These are phyloP conservation scores for Peterozyma xylosa DNA, from an alignment of 805 yeast species.

Conservation along the genomic window DNA sequence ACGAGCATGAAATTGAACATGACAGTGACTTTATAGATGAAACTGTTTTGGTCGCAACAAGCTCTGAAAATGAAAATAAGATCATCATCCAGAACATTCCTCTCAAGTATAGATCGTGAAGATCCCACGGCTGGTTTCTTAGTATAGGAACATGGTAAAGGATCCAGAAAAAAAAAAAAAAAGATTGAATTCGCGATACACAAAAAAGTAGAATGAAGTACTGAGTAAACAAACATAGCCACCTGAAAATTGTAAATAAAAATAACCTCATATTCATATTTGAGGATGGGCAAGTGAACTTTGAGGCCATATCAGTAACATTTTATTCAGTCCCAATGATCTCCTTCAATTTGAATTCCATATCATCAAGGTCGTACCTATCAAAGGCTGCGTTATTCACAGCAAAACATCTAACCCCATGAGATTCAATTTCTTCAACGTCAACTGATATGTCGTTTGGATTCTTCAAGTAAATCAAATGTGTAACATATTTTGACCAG, in stretches of 20 bases:
- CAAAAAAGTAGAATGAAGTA: not conserved
- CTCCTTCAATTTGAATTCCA: slow-evolving; percentile 21
- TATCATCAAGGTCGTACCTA: slow-evolving; percentile 34
- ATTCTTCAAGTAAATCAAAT: slow-evolving; percentile 46
- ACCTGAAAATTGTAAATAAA: too few relatives aligned
- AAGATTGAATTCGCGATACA: not conserved
- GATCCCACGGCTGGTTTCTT: too few relatives aligned
- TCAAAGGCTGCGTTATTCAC: slow-evolving; percentile 21
- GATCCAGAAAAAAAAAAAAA: not conserved
- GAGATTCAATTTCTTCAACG: slow-evolving; percentile 23
- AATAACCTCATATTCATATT: too few relatives aligned
- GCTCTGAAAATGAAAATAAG: slow-evolving; percentile 30
- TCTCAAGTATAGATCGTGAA: slow-evolving; percentile 16
- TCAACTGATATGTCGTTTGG: slow-evolving; percentile 45
- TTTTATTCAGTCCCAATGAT: slow-evolving; percentile 8
- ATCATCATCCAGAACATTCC: slow-evolving; percentile 30
- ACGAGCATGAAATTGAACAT: slow-evolving; percentile 77
- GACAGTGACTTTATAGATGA: slow-evolving; percentile 25
- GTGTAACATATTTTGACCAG: slow-evolving; percentile 51
- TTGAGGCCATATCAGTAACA: slow-evolving; percentile 7
- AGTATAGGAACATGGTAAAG: not conserved
- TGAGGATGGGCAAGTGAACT: slow-evolving; percentile 15
- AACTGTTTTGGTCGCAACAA: slow-evolving; percentile 26
- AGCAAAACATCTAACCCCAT: slow-evolving; percentile 41
- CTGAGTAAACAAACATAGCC: too few relatives aligned